A percentile compares a stretch with the other conserved stretches of the same genome.
These are phyloP conservation scores for Hymenoscyphus scutula DNA, from an alignment of 2,329 filamentous ascomycete species.

Conservation along the genomic window DNA sequence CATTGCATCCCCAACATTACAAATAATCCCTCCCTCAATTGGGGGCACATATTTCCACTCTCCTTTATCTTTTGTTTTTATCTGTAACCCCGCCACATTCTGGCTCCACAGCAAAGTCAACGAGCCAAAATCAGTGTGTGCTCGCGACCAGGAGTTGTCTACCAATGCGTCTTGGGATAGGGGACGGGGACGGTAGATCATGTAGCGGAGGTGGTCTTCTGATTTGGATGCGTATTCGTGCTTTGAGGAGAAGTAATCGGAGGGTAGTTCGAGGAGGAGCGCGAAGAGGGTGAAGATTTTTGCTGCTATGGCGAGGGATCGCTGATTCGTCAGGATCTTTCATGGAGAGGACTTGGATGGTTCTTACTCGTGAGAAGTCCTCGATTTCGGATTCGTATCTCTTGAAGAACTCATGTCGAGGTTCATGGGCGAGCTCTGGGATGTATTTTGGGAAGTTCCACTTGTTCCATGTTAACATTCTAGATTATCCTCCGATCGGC, in stretches of 20 bases:
- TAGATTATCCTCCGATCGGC: neutral
- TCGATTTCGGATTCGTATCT: constrained; percentile 10
- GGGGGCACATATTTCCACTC: constrained; percentile 51
- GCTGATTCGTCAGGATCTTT: constrained; percentile 7
- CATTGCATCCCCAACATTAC: constrained; percentile 51
- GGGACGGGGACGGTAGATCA: constrained; percentile 52
- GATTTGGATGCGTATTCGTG: constrained; percentile 54
- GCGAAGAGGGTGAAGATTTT: constrained; percentile 55
- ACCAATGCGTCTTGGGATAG: constrained; percentile 45
- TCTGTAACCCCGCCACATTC: constrained; percentile 55
- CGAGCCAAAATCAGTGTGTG: constrained; percentile 56
- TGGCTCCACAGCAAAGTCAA: constrained; percentile 58
- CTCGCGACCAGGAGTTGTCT: constrained; percentile 36
- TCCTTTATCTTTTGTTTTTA: constrained; percentile 43
- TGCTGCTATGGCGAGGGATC: constrained; percentile 45
- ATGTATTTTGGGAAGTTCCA: constrained; percentile 55
- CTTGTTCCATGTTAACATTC: neutral
- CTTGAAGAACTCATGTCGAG: constrained; percentile 39
- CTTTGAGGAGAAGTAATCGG: constrained; percentile 51
- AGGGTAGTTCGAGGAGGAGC: constrained; percentile 55
- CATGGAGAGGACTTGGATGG: neutral
- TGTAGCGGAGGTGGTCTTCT: constrained; percentile 58
- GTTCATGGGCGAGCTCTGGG: constrained; percentile 39
- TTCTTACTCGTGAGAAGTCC: constrained; percentile 12
- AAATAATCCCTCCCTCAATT: constrained; percentile 49